Evolutionary conservation across 2,329 filamentous ascomycete genomes (phyloP).

Genomic region (Penicillium hordei): DNA sequence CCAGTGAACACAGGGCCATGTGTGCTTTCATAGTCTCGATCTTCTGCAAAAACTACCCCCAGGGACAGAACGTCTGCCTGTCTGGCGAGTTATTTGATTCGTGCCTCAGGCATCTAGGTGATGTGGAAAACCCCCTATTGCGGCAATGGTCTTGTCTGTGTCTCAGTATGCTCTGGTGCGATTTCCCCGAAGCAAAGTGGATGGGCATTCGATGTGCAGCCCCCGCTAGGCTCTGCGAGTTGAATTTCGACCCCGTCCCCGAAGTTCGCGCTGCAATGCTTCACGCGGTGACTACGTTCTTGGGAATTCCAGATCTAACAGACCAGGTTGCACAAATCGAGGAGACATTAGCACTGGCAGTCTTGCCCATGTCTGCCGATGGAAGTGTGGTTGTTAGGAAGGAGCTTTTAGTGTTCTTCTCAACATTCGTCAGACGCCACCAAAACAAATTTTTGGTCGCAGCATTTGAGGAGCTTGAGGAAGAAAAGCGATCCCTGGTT

Average conservation of each 20-base stretch:
- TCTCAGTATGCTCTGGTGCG: conserved; percentile 90
- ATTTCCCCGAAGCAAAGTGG: conserved; percentile 92
- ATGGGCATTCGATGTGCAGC: conserved; percentile 87
- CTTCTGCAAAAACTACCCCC: conserved; percentile 92
- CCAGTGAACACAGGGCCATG: conserved; percentile 96
- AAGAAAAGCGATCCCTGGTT: conserved; percentile 71
- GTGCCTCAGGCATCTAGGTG: conserved; percentile 78
- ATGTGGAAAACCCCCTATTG: conserved; percentile 82
- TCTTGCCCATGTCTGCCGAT: conserved; percentile 89
- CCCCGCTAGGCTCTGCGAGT: conserved; percentile 73
- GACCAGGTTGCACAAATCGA: conserved; percentile 89
- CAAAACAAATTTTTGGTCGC: conserved; percentile 89
- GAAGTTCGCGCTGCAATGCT: conserved; percentile 93
- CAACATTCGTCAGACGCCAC: conserved; percentile 84
- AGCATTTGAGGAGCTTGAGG: conserved; percentile 83
- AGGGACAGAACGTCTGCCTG: conserved; percentile 88
- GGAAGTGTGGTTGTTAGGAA: conserved; percentile 92
- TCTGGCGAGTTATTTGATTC: conserved; percentile 86
- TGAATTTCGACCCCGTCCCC: conserved; percentile 81
- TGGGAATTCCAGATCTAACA: conserved; percentile 89
- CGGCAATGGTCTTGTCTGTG: conserved; percentile 96
- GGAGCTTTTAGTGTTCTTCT: conserved; percentile 90
- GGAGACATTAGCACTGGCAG: conserved; percentile 82
- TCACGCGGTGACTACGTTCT: conserved; percentile 87
- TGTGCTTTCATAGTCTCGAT: conserved; percentile 97